Base-by-base conservation (phyloP, 768 basidiomycete species). In the Termitomyces sp. region DNA sequence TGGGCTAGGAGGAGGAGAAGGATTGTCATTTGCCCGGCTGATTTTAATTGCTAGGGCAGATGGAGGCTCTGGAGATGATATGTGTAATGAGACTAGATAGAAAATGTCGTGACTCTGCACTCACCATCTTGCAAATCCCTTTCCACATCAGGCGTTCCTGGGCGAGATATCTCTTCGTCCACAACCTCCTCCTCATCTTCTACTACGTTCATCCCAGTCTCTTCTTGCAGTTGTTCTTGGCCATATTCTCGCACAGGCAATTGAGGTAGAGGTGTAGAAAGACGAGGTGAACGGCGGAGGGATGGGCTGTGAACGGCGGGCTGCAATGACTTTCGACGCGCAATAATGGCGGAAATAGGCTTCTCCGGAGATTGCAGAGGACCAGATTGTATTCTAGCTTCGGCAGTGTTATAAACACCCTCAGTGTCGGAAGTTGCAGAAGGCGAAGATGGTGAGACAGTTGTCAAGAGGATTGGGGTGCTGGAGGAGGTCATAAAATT, bases 11-110 rank as follows among this genome's bases (percentile, higher is more conserved):
- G 76, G 75, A 18, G 89, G 88, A 18, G 89, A 91, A 18, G 90
- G 90, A 64, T 92, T 92, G 64, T 83, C 84, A 57, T 83, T 80
- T 53, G 90, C 89, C 51, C 83, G 78, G 46, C 86, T 77, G 47
- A 92, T 81, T 70, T 72, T 83, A 60, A 74, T 81, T 33, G 86
- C 90, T 50, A 92, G 73, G 5, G 78, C 77, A 56, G 87, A 86
- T 2, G 87, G 81, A 9, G 87, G 88, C 66, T 90, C 89, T 83
- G 32, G n/a, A 36, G 5, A 46, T 30, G 61, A 18, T 24, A n/a
- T 45, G 44, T 38, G 43, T 12, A 51, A 62, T 60, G 24, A 55
- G 53, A 63, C 46, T 47, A 57, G 49, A 54, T 36, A 56, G 30
- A 52, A 32, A 18, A 53, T 36, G n/a, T 48, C 47, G 38, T 53